A percentile compares a stretch with the other conserved stretches of the same genome.
phyloP scores from a whole-genome alignment of 495 filamentous ascomycete genomes.

The Talaromyces stipitatus region DNA sequence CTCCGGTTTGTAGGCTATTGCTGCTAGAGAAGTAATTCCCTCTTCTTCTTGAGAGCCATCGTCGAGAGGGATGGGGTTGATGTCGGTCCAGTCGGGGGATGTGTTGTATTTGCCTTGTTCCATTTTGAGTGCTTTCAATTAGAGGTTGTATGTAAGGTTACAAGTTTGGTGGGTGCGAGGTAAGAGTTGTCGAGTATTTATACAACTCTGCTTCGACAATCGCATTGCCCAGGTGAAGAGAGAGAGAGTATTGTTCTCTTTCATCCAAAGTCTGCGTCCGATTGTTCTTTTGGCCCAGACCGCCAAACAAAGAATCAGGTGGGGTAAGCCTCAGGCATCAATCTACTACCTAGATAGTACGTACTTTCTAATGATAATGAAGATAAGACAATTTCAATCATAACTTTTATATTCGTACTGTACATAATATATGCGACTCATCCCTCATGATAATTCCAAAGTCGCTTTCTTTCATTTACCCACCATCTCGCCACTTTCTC shows the following conservation, averaged over 20 bases:
- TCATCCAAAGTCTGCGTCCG: background rate
- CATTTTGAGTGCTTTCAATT: background rate
- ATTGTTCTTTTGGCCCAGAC: background rate
- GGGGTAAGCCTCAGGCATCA: slow-evolving; percentile 2
- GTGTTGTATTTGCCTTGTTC: slow-evolving; percentile 45
- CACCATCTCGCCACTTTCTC: slow-evolving; percentile 30
- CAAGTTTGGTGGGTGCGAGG: background rate
- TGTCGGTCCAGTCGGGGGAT: slow-evolving; percentile 74
- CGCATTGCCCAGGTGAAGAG: background rate
- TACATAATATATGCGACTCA: background rate
- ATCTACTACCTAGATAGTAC: background rate
- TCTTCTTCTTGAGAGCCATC: slow-evolving; percentile 53
- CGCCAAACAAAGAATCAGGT: background rate
- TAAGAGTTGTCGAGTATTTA: background rate
- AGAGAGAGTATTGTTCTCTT: background rate
- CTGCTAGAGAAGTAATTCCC: slow-evolving; percentile 62
- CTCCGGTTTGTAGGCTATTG: slow-evolving; percentile 77
- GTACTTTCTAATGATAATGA: no score
- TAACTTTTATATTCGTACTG: background rate
- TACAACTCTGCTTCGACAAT: background rate
- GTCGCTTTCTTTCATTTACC: slow-evolving; percentile 24
- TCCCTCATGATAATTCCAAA: slow-evolving; percentile 22
- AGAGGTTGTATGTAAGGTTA: background rate
- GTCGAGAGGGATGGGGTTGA: slow-evolving; percentile 73
- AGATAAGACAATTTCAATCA: background rate